phyloP scores from a whole-genome alignment of 2,329 filamentous ascomycete genomes.

The Beauveria sp. region DNA sequence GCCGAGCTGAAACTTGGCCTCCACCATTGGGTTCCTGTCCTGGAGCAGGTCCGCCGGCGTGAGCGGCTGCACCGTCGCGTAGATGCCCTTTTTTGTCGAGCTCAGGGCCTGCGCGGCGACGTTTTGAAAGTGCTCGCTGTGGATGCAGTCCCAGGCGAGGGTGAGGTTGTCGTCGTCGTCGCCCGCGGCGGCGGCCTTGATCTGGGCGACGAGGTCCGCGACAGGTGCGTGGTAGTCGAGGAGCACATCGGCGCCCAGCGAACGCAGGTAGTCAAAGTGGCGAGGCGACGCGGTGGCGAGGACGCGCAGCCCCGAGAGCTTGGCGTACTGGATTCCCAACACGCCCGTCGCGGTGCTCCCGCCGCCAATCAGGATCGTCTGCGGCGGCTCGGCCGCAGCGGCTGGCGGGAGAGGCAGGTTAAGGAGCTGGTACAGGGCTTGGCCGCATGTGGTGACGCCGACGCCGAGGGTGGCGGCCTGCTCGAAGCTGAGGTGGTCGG shows the following conservation, averaged over 20 bases:
- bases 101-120: neutral
- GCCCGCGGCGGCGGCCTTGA: neutral
- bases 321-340: constrained; percentile 39
- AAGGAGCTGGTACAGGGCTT: constrained; percentile 40
- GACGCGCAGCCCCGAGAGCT: constrained; percentile 32
- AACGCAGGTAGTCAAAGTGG: constrained; percentile 29
- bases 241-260: constrained; percentile 35
- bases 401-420: constrained; percentile 37
- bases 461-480: constrained; percentile 38
- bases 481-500: constrained; percentile 36
- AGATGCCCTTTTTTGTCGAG: neutral
- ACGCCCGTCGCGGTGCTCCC: constrained; percentile 49
- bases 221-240: constrained; percentile 35
- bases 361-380: constrained; percentile 36
- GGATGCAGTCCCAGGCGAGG: constrained; percentile 11
- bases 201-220: neutral
- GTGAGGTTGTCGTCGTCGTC: neutral
- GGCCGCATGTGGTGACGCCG: constrained; percentile 34
- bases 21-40: constrained; percentile 1
- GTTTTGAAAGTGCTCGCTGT: constrained; percentile 1
- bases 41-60: neutral
- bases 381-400: constrained; percentile 24
- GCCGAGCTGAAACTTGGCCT: constrained; percentile 24
- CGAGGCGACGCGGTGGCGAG: constrained; percentile 31
- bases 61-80: constrained; percentile 2